Conservation (phyloP, 257 asterid species). For the Lavandula angustifolia region DNA sequence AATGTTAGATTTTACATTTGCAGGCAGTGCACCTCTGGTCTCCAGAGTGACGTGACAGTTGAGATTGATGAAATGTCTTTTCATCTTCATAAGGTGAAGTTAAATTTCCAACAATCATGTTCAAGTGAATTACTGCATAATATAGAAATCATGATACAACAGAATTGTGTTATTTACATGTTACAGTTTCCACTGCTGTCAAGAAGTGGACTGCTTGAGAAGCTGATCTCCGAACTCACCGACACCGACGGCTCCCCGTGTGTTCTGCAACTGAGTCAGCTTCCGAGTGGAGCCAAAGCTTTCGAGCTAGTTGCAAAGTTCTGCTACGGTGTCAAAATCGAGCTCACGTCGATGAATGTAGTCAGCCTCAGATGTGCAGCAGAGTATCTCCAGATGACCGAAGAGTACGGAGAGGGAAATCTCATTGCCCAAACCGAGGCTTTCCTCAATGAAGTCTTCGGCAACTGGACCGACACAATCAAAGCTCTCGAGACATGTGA, state of each 20-base stretch:
- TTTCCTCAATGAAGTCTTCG: slow-evolving; percentile 60
- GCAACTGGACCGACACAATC: slow-evolving; percentile 76
- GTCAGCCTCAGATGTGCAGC: slow-evolving; percentile 83
- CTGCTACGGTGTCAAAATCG: slow-evolving; percentile 75
- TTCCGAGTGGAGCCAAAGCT: slow-evolving; percentile 89
- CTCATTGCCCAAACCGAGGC: slow-evolving; percentile 63
- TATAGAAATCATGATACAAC: neutral
- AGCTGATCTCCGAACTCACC: slow-evolving; percentile 55
- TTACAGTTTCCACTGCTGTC: slow-evolving; percentile 81
- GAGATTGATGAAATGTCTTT: slow-evolving; percentile 87
- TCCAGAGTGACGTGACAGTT: slow-evolving; percentile 71
- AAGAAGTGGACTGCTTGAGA: slow-evolving; percentile 72
- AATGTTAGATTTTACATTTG: neutral
- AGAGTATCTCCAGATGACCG: slow-evolving; percentile 77
- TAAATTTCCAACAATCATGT: neutral
- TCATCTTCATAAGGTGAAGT: slow-evolving; percentile 80
- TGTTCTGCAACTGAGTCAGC: slow-evolving; percentile 51
- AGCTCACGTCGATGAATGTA: slow-evolving; percentile 68
- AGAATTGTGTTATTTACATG: neutral
- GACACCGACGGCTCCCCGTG: slow-evolving; percentile 41
- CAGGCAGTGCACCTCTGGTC: slow-evolving; percentile 83
- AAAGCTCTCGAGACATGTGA: slow-evolving; percentile 84
- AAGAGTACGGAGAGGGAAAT: slow-evolving; percentile 81
- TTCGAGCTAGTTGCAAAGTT: slow-evolving; percentile 85
- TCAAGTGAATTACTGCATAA: neutral